Base-by-base conservation (phyloP, 441 rosid genomes). In the Macaranga tanarius region DNA sequence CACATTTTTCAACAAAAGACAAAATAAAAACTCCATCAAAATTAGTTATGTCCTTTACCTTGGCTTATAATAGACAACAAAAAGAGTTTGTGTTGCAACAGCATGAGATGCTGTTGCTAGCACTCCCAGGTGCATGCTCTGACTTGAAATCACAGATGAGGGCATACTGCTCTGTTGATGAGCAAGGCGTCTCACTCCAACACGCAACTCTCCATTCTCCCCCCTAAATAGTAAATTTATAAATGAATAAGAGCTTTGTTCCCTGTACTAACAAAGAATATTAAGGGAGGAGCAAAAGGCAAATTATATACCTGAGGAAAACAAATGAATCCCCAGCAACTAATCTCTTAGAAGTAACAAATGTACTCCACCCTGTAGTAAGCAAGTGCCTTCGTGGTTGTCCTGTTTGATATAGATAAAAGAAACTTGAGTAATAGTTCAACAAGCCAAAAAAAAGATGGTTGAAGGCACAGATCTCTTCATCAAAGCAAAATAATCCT, bases 31-130 rank as follows among this genome's bases (percentile, higher is more conserved):
- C 23, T 22, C 11, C 13, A 42, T 20, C 19, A 19, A 22, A 40
- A 2, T 5, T 28, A 6, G 62, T 15, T 34, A 10, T 23, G 31
- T 26, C 17, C 23, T 17, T 70, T 65, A 95, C 99, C 99, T 93
- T 20, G 99, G 99, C 77, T 93, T 95, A 79, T 89, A 95, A 74
- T 83, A 93, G 23, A 95, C 98, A 72, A 90, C 88, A 81, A 93
- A 95, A 62, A 87, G 80, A 61, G 97, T 85, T 31, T 79, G 84
- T 26, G 98, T 91, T 31, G 74, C 25, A 69, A 92, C 89, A 73
- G 99, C 99, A 78, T 95, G 97, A 79, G 97, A 88, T 72, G 99
- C 99, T 48, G 99, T 90, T 51, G 98, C 99, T 63, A 95, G 96
- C 66, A 95, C 97, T 75, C 99, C 99, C 38, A 93, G 84, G 75